Conservation (phyloP, 1,284 basidiomycete species). For the Cerioporus squamosus region DNA sequence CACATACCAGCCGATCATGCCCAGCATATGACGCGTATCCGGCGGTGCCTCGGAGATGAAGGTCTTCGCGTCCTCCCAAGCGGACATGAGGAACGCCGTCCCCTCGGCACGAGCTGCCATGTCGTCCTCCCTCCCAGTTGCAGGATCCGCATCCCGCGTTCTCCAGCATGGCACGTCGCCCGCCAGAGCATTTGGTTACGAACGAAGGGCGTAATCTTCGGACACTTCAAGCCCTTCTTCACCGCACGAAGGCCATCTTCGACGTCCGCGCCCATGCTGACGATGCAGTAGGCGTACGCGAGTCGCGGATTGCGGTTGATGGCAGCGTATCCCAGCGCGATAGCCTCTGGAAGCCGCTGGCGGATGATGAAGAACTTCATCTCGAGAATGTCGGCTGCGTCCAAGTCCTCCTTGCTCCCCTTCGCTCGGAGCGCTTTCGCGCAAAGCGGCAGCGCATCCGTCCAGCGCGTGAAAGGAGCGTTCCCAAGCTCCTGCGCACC, state of each 20-base stretch:
- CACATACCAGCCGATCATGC: conserved; percentile 57
- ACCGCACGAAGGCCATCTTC: conserved; percentile 44
- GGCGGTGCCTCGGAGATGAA: conserved; percentile 59
- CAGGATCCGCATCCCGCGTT: conserved; percentile 51
- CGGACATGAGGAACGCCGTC: conserved; percentile 53
- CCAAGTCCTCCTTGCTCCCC: conserved; percentile 42
- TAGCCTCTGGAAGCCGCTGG: conserved; percentile 47
- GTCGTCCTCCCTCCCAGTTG: conserved; percentile 44
- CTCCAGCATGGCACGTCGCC: conserved; percentile 56
- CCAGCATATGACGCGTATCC: conserved; percentile 59
- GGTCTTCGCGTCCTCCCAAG: conserved; percentile 57
- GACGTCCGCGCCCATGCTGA: conserved; percentile 40
- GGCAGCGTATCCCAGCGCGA: conserved; percentile 45
- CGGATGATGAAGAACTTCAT: conserved; percentile 58
- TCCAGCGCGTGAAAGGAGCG: conserved; percentile 58
- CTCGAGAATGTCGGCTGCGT: conserved; percentile 62
- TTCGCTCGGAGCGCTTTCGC: conserved; percentile 53
- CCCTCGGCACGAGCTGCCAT: conserved; percentile 55
- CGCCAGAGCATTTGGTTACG: conserved; percentile 52
- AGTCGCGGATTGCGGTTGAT: conserved; percentile 57
- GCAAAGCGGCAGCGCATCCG: conserved; percentile 57
- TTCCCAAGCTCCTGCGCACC: conserved; percentile 31
- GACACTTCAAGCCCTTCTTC: conserved; percentile 57
- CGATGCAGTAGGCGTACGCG: conserved; percentile 63
- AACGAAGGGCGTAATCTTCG: conserved; percentile 27